Evolutionary conservation across 176 grass and related monocot genomes (phyloP).

Genomic region (Oryza australiensis): DNA sequence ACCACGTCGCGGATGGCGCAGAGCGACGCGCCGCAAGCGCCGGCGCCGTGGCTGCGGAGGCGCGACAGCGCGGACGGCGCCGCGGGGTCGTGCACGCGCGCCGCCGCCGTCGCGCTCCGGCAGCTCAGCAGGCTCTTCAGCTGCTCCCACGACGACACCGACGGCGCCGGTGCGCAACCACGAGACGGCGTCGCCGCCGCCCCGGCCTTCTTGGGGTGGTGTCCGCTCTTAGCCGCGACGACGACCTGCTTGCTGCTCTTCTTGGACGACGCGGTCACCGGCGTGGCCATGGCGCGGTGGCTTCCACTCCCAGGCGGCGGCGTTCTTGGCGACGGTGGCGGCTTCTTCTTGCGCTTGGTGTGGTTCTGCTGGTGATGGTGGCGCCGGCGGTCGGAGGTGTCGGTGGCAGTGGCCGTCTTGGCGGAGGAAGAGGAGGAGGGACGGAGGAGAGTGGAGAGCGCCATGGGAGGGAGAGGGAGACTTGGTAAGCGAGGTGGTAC

Average conservation of each 20-base stretch:
- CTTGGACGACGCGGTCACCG: background rate
- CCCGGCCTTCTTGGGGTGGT: background rate
- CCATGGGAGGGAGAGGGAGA: constrained; percentile 27
- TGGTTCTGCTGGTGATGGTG: constrained; percentile 36
- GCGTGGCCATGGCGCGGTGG: constrained; percentile 16
- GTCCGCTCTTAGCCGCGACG: background rate
- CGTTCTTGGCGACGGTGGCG: constrained; percentile 21
- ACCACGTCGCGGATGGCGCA: constrained; percentile 78
- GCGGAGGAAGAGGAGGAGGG: constrained; percentile 33
- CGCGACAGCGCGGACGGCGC: constrained; percentile 31
- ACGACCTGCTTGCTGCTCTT: constrained; percentile 30
- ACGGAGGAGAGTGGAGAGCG: constrained; percentile 54
- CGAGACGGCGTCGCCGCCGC: background rate
- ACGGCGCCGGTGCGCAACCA: background rate
- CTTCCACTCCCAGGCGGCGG: background rate
- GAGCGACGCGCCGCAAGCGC: constrained; percentile 45
- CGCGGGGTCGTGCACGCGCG: constrained; percentile 63
- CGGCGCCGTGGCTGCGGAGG: constrained; percentile 28
- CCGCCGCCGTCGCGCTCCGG: constrained; percentile 49
- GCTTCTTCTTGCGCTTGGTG: constrained; percentile 68
- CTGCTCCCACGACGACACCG: constrained; percentile 64
- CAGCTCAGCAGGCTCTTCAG: constrained; percentile 86
- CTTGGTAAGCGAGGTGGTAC: background rate
- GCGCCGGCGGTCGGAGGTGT: constrained; percentile 23
- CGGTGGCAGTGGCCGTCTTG: constrained; percentile 1